Evolutionary conservation across 1,139 yeast species (phyloP).

Genomic region (Wickerhamomyces sp.): DNA sequence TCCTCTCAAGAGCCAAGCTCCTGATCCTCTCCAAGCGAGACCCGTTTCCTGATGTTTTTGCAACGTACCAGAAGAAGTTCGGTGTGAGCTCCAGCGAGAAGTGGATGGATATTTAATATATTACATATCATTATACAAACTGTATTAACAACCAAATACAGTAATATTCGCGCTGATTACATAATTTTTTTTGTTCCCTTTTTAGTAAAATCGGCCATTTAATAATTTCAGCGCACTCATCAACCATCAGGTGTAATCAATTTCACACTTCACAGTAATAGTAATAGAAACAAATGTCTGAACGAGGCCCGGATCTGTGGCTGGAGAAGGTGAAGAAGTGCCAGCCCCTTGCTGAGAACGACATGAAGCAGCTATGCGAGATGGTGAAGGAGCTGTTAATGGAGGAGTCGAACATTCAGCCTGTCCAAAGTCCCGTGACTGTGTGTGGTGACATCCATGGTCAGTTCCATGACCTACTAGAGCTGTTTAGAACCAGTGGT

Average conservation of each 20-base stretch:
- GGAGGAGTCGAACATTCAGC: slow-evolving; percentile 96
- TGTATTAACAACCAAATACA: no score
- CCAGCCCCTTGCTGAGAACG: slow-evolving; percentile 82
- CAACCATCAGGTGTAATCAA: no score
- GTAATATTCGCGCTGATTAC: no score
- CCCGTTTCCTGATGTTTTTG: slow-evolving; percentile 44
- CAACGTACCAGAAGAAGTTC: slow-evolving; percentile 30
- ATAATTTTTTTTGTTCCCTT: no score
- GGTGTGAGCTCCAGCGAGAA: slow-evolving; percentile 1
- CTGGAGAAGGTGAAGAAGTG: slow-evolving; percentile 90
- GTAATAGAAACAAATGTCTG: slow-evolving; percentile 39
- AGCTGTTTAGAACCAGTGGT: slow-evolving; percentile 87
- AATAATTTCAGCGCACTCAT: no score
- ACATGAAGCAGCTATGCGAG: slow-evolving; percentile 95
- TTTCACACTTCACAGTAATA: no score
- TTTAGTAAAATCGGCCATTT: no score
- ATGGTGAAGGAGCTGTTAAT: slow-evolving; percentile 82
- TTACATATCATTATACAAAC: no score
- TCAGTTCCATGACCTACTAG: slow-evolving; percentile 91
- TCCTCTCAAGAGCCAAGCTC: slow-evolving; percentile 39
- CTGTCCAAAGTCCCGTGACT: slow-evolving; percentile 95
- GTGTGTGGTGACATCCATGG: slow-evolving; percentile 99
- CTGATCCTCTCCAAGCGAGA: slow-evolving; percentile 46
- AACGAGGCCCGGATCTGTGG: slow-evolving; percentile 95
- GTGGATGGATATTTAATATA: slow-evolving; percentile 22